Conservation (phyloP, 2,329 filamentous ascomycete genomes). For the Blastomyces emzantsi region DNA sequence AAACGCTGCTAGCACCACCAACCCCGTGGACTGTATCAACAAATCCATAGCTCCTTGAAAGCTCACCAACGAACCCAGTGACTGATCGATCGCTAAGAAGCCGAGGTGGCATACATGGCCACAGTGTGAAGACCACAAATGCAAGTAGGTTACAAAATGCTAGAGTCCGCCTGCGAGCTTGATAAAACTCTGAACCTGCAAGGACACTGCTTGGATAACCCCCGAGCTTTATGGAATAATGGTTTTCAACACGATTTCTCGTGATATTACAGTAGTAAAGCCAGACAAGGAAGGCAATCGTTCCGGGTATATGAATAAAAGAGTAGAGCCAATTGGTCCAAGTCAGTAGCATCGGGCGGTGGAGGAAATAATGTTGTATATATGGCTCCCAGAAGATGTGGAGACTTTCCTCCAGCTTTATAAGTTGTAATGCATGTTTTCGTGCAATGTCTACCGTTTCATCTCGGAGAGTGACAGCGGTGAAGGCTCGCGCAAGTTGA, state of each 20-base stretch:
- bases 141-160: slow-evolving; percentile 51
- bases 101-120: slow-evolving; percentile 54
- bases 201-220: slow-evolving; percentile 30
- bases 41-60: slow-evolving; percentile 53
- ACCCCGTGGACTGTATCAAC: slow-evolving; percentile 51
- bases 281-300: slow-evolving; percentile 58
- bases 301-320: slow-evolving; percentile 69
- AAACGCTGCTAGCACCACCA: slow-evolving; percentile 56
- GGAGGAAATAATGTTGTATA: slow-evolving; percentile 51
- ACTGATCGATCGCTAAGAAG: slow-evolving; percentile 48
- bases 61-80: slow-evolving; percentile 45
- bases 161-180: slow-evolving; percentile 48
- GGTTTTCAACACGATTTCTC: slow-evolving; percentile 41
- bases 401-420: slow-evolving; percentile 56
- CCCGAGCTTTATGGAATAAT: slow-evolving; percentile 18
- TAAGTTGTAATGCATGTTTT: slow-evolving; percentile 57
- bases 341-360: slow-evolving; percentile 49
- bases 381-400: slow-evolving; percentile 56
- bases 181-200: slow-evolving; percentile 46
- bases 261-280: slow-evolving; percentile 64
- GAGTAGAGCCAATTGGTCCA: slow-evolving; percentile 67
- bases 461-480: slow-evolving; percentile 58
- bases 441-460: slow-evolving; percentile 60
- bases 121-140: slow-evolving; percentile 50
- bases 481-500: slow-evolving; percentile 63